Base-by-base conservation (phyloP, 2,329 filamentous ascomycete species). In the Penicillium sp. region DNA sequence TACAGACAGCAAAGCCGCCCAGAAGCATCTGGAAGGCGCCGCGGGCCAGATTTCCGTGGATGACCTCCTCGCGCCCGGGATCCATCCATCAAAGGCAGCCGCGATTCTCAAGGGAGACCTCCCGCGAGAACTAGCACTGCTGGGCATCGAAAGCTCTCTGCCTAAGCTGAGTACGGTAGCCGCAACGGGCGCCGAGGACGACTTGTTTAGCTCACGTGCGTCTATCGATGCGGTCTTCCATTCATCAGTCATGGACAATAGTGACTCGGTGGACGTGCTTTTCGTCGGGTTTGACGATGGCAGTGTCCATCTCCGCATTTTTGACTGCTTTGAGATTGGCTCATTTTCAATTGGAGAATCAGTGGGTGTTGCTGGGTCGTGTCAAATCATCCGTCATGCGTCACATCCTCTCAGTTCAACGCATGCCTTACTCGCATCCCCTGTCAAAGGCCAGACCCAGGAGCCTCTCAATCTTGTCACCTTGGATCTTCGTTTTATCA, bases 321-420 rank as follows among this genome's bases (percentile, higher is more conserved):
- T 94, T 73, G 90, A 96, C 74, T 93, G 90, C 6, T 92, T 96
- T 69, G 84, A 90, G 61, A 89, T 96, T 60, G 91, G 92, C 3
- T 60, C 82, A 83, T 59, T 83, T 80, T 30, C 73, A 75, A 1
- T 79, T 77, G 4, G 70, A 63, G 59, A 74, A 72, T 70, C 72
- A 63, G 13, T 73, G 81, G 55, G 78, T 78, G 58, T 76, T 75
- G 57, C 64, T 22, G 60, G 53, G 10, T 66, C 60, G 6, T 71
- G 82, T 49, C 81, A 79, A 28, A 78, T 84, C 11, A 66, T 85
- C 28, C 73, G 80, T 19, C 91, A 96, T 72, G 83, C 89, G 33
- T 92, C 90, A 8, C 89, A 96, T 72, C 84, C 89, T 0, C 82
- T 87, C 35, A 83, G 88, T 51, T 89, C 91, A n/a, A 93, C 90